Conservation (phyloP, 768 basidiomycete genomes). For the Pholiota microspora region DNA sequence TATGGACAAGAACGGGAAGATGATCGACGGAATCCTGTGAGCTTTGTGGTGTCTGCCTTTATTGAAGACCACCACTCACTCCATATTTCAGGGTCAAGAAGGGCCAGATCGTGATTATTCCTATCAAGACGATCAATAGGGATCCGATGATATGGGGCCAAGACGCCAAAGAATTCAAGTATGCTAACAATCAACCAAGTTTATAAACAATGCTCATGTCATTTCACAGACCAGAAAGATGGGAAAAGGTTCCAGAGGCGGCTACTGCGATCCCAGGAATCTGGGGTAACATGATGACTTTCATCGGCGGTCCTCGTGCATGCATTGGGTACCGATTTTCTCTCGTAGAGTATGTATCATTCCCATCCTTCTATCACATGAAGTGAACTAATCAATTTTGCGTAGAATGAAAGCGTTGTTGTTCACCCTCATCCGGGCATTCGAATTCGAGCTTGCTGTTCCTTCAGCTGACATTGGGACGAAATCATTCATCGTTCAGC, state of each 20-base stretch:
- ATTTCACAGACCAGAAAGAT: slow-evolving; percentile 57
- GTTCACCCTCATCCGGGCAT: slow-evolving; percentile 31
- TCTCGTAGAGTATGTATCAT: slow-evolving; percentile 42
- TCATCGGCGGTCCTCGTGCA: slow-evolving; percentile 61
- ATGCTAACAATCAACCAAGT: slow-evolving; percentile 1
- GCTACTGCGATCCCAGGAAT: slow-evolving; percentile 52
- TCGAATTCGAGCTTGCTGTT: slow-evolving; percentile 50
- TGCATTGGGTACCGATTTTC: slow-evolving; percentile 72
- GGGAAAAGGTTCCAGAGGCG: slow-evolving; percentile 46
- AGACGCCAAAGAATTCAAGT: slow-evolving; percentile 64
- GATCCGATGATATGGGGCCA: slow-evolving; percentile 58
- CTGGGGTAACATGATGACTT: slow-evolving; percentile 58
- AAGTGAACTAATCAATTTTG: no score
- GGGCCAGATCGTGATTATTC: slow-evolving; percentile 45
- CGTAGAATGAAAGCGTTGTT: slow-evolving; percentile 30
- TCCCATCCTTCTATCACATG: not conserved
- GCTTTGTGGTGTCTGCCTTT: not conserved
- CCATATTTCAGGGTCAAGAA: slow-evolving; percentile 32
- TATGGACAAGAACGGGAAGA: slow-evolving; percentile 40
- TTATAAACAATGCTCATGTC: not conserved
- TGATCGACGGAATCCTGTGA: slow-evolving; percentile 33
- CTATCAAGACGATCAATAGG: slow-evolving; percentile 52
- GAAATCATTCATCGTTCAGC: slow-evolving; percentile 35
- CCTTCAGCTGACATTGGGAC: slow-evolving; percentile 32
- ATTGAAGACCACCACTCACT: not conserved